Evolutionary conservation across 164 flowering plant species (phyloP).

Genomic region (Akebia trifoliata): DNA sequence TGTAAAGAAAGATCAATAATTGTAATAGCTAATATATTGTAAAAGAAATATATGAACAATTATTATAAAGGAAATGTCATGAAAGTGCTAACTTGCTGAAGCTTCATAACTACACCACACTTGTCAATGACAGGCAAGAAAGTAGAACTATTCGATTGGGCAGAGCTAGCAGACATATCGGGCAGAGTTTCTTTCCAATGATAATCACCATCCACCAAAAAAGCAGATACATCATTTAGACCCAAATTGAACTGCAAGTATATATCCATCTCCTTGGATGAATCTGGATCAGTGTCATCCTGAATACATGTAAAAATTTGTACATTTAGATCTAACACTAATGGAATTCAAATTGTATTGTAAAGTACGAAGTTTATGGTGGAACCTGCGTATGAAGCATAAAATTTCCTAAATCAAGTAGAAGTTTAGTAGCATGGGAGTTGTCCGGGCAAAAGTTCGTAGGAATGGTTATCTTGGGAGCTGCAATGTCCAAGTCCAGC

Average conservation of each 20-base stretch:
- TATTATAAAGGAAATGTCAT: background rate
- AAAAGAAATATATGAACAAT: background rate
- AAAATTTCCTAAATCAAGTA: conserved; percentile 90
- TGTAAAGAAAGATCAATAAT: conserved; percentile 7
- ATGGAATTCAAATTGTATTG: conserved; percentile 1
- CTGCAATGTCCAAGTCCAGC: conserved; percentile 95
- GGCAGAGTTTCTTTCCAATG: conserved; percentile 45
- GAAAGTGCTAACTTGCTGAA: conserved; percentile 71
- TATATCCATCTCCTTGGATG: conserved; percentile 47
- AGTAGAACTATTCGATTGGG: conserved; percentile 15
- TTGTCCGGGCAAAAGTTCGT: conserved; percentile 75
- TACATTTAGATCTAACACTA: background rate
- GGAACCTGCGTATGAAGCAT: conserved; percentile 71
- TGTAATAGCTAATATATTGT: background rate
- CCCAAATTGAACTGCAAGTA: conserved; percentile 83
- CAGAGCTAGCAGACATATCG: conserved; percentile 21
- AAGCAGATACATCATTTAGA: conserved; percentile 91
- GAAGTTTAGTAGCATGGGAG: conserved; percentile 66
- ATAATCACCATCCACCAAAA: conserved; percentile 91
- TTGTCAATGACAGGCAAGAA: conserved; percentile 86
- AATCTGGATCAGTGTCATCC: conserved; percentile 53
- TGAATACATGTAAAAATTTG: conserved; percentile 25
- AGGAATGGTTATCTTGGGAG: conserved; percentile 95
- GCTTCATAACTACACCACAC: conserved; percentile 70
- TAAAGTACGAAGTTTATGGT: background rate